Percentiles rank a stretch among this genome's conserved stretches.
These are phyloP conservation scores for Colletotrichum navitas DNA, from an alignment of 2,329 filamentous ascomycete genomes.

Conservation along the genomic window DNA sequence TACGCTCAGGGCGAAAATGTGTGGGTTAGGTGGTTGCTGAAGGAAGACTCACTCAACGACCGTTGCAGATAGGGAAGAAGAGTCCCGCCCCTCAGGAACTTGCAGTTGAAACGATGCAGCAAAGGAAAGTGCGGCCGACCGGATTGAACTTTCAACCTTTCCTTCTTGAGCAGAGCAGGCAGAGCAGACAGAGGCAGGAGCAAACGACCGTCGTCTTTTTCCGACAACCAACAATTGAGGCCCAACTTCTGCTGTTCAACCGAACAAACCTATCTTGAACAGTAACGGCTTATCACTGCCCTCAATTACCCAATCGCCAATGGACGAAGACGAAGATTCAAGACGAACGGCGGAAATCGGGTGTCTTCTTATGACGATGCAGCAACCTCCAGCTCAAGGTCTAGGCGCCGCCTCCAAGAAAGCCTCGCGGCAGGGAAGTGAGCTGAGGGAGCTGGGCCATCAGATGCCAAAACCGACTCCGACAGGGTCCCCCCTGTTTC, in stretches of 20 bases:
- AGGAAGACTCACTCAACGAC: neutral
- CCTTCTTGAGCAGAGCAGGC: neutral
- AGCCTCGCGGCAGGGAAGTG: conserved; percentile 17
- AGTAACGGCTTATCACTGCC: neutral
- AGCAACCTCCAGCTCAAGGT: conserved; percentile 1
- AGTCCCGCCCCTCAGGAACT: neutral
- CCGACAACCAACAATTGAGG: neutral
- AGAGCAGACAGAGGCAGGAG: neutral
- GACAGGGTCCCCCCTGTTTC: neutral
- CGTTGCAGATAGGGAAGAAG: neutral
- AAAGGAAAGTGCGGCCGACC: neutral
- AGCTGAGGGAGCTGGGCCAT: neutral
- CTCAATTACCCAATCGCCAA: neutral
- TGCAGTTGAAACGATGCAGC: neutral
- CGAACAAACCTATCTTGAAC: neutral
- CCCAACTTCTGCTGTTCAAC: neutral
- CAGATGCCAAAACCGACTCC: neutral
- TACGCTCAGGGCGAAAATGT: neutral
- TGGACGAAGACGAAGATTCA: conserved; percentile 2
- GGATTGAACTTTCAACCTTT: neutral
- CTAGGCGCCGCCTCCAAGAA: neutral
- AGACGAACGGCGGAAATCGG: neutral
- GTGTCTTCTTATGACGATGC: neutral
- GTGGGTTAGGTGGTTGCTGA: neutral
- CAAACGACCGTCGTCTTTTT: neutral